Percentiles rank a stretch among this genome's conserved stretches.
Evolutionary conservation across 345 rosid species (phyloP).

Genomic region (Dipteronia sinensis): DNA sequence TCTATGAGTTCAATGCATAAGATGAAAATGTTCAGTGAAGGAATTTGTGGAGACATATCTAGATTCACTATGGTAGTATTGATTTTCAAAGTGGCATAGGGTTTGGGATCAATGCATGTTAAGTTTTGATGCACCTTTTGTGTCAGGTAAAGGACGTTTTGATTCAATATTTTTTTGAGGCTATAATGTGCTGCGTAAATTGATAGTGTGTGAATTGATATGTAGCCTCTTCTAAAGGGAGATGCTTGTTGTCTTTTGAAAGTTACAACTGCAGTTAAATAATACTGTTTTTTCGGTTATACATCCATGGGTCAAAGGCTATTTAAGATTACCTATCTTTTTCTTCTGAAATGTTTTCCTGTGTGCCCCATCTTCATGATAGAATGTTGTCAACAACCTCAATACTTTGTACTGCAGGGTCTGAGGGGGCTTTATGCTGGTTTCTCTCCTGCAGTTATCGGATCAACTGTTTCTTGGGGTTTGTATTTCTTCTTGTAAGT

Average conservation of each 20-base stretch:
- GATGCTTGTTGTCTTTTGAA: neutral
- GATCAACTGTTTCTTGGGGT: constrained; percentile 86
- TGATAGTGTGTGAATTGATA: neutral
- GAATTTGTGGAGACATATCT: neutral
- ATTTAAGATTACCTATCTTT: too few relatives aligned
- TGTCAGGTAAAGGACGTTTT: too few relatives aligned
- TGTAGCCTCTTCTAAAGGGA: neutral
- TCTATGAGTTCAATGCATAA: neutral
- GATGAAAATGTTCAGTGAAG: neutral
- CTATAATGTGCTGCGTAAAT: neutral
- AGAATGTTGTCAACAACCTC: neutral
- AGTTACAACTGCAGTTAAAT: neutral
- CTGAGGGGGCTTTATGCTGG: constrained; percentile 89
- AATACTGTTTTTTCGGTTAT: neutral
- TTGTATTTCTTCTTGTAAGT: constrained; percentile 93
- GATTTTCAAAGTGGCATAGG: neutral
- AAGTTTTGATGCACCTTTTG: too few relatives aligned
- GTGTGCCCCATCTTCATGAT: neutral
- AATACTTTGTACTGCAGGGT: constrained; percentile 50
- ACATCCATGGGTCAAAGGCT: too few relatives aligned
- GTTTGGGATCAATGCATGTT: neutral
- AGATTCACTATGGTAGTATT: neutral
- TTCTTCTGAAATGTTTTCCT: neutral
- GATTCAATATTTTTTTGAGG: neutral
- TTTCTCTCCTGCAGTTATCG: constrained; percentile 82